Conservation (phyloP, 83 land plant species). For the Picea engelmannii region DNA sequence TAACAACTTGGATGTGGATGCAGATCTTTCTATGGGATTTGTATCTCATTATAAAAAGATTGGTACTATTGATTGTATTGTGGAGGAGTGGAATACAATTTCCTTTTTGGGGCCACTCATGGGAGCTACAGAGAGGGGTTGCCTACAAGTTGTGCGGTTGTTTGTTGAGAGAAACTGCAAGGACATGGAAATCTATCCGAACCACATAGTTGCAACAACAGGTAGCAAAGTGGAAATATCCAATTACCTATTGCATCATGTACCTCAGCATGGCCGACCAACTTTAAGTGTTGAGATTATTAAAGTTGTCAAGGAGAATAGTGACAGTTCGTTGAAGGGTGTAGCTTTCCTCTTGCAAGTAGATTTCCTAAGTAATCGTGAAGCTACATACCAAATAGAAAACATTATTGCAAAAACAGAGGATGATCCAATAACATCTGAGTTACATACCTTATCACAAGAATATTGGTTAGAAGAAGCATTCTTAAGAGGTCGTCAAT, state of each 20-base stretch:
- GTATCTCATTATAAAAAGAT: slow-evolving; percentile 93
- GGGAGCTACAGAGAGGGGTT: too few relatives aligned
- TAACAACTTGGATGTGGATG: slow-evolving; percentile 88
- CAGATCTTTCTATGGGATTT: slow-evolving; percentile 88
- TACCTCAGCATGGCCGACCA: slow-evolving; percentile 77
- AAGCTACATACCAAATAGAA: slow-evolving; percentile 79
- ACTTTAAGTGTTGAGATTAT: slow-evolving; percentile 86
- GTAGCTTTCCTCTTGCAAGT: slow-evolving; percentile 80
- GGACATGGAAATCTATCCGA: slow-evolving; percentile 94
- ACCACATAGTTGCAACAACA: slow-evolving; percentile 86
- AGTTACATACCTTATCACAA: slow-evolving; percentile 59
- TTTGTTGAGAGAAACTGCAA: slow-evolving; percentile 85
- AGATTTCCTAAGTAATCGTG: slow-evolving; percentile 71
- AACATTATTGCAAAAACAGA: slow-evolving; percentile 80
- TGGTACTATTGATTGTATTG: slow-evolving; percentile 89
- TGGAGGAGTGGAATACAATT: slow-evolving; percentile 59
- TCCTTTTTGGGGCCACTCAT: too few relatives aligned
- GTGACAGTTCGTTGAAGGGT: slow-evolving; percentile 80
- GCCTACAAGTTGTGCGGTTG: slow-evolving; percentile 28
- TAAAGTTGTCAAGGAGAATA: slow-evolving; percentile 91
- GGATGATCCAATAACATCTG: slow-evolving; percentile 73
- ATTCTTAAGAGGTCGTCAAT: too few relatives aligned
- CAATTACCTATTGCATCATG: slow-evolving; percentile 32
- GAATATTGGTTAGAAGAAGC: slow-evolving; percentile 74
- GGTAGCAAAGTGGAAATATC: too few relatives aligned